phyloP scores from a whole-genome alignment of 1,284 basidiomycete species.

The Ganoderma boninense region DNA sequence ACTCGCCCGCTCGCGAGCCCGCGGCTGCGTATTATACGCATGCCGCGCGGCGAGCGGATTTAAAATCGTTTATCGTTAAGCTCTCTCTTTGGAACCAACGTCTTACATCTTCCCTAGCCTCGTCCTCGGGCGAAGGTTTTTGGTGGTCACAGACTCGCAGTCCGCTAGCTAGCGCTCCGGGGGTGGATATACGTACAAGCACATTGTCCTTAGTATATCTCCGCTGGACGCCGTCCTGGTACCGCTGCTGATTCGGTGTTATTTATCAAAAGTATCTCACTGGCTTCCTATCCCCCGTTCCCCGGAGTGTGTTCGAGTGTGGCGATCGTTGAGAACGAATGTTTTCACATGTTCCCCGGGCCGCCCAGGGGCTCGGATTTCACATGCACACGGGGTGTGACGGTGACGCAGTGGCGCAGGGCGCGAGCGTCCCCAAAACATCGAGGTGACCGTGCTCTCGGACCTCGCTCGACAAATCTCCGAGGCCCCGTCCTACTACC shows the following conservation, averaged over 20 bases:
- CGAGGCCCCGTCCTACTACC: background rate
- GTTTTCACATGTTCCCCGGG: background rate
- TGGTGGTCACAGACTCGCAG: constrained; percentile 28
- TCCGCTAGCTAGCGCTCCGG: constrained; percentile 23
- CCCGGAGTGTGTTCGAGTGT: too few relatives aligned
- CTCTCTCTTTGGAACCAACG: background rate
- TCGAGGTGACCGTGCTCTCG: background rate
- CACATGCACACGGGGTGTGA: constrained; percentile 24
- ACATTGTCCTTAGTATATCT: constrained; percentile 33
- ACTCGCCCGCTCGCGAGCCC: constrained; percentile 16
- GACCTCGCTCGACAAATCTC: background rate
- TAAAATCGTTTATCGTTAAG: constrained; percentile 10
- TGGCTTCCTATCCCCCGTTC: constrained; percentile 3
- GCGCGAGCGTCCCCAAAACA: background rate
- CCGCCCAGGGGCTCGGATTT: constrained; percentile 1
- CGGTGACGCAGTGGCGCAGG: background rate
- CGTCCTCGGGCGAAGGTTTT: constrained; percentile 8
- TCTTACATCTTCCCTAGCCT: constrained; percentile 9
- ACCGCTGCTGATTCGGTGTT: constrained; percentile 23
- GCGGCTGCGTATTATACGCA: constrained; percentile 19
- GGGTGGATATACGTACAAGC: constrained; percentile 36
- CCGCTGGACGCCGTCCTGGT: constrained; percentile 36
- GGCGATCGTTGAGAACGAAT: too few relatives aligned
- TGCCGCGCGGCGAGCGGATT: constrained; percentile 14
- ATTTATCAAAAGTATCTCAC: constrained; percentile 29